Base-by-base conservation (phyloP, 2,329 filamentous ascomycete genomes). In the Ophiostoma fasciatum region DNA sequence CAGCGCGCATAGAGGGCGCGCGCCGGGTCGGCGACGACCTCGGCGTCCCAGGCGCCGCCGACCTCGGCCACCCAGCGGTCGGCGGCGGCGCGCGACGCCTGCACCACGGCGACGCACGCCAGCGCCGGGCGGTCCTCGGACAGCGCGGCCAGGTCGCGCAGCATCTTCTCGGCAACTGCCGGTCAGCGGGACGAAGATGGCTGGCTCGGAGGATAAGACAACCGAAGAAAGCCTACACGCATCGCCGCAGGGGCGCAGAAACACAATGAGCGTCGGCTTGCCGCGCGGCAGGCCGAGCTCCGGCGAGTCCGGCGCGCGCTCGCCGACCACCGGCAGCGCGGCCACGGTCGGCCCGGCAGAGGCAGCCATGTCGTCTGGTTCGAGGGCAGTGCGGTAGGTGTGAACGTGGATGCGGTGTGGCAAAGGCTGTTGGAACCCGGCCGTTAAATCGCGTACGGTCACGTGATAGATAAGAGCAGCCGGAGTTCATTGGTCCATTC, bases 181-280 rank as follows among this genome's bases (percentile, higher is more conserved):
- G 22, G 4, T 7, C 4, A 5, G 31, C 28, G n/a, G n/a, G n/a
- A n/a, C n/a, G n/a, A n/a, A n/a, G n/a, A n/a, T 31, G 26, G 7
- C 6, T 5, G 1, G 13, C 17, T 6, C n/a, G 12, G 5, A 19
- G 9, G 10, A 6, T 5, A 30, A n/a, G 14, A 3, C 7, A 10
- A 27, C 7, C 7, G 9, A 7, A 23, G 5, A 20, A 17, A 17
- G 30, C 66, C 50, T 65, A 79, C 78, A 82, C 10, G 78, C 78
- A 57, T 78, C 82, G 23, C 78, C 79, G 51, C 78, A 83, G 51
- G 83, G 78, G 23, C 79, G 64, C 6, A 84, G 62, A 48, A 84
- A 84, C 13, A 72, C 65, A 15, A 84, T 56, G 2, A 84, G 51
- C 0, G 67, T 70, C 1, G 73, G 71, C 46, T 68, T 72, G 18